phyloP scores from a whole-genome alignment of 306 rosid species.

The Erythrophleum fordii region DNA sequence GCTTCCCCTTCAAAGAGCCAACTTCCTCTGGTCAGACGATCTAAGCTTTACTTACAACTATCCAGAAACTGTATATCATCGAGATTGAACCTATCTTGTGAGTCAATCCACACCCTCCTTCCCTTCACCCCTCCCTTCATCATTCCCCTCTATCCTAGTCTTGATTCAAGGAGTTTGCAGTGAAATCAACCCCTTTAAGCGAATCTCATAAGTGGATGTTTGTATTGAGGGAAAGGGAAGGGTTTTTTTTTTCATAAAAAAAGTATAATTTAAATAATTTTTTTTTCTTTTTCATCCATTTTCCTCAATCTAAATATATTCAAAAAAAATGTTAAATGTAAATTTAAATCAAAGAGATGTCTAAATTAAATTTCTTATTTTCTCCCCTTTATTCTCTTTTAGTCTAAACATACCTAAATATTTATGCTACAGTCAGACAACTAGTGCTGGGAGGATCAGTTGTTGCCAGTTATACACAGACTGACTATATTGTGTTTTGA shows the following conservation, averaged over 20 bases:
- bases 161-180: not conserved
- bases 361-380: not conserved
- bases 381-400: not conserved
- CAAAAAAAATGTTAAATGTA: too few relatives aligned
- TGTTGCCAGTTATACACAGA: not conserved
- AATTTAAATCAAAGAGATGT: too few relatives aligned
- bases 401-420: not conserved
- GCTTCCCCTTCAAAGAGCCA: constrained; percentile 37
- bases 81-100: constrained; percentile 25
- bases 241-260: too few relatives aligned
- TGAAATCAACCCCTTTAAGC: not conserved
- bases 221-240: not conserved
- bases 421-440: not conserved
- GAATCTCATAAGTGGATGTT: not conserved
- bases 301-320: too few relatives aligned
- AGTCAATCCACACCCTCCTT: constrained; percentile 24
- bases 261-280: too few relatives aligned
- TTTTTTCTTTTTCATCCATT: too few relatives aligned
- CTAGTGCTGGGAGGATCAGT: not conserved
- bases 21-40: constrained; percentile 38
- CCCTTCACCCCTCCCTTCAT: not conserved
- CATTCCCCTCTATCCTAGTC: not conserved
- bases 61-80: constrained; percentile 37
- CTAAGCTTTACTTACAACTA: constrained; percentile 34
- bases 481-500: not conserved